Evolutionary conservation across 2,329 filamentous ascomycete genomes (phyloP).

Genomic region (Knoxdaviesia proteae): DNA sequence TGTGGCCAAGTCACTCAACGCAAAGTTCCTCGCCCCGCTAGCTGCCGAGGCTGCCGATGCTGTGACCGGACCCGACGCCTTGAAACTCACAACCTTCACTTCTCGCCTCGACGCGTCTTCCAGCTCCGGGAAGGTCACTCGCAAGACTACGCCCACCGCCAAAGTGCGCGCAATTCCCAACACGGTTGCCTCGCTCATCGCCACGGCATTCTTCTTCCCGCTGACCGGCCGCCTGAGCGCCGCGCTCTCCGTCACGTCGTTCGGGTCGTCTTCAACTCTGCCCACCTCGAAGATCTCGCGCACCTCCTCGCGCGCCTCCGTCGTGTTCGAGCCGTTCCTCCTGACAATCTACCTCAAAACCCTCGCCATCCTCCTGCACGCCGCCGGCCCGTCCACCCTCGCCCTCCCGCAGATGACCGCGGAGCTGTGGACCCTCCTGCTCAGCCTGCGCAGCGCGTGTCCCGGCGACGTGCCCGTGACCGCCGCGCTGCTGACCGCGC

Average conservation of each 20-base stretch:
- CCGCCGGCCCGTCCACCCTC: conserved; percentile 60
- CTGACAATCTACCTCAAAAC: conserved; percentile 72
- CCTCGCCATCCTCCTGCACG: conserved; percentile 60
- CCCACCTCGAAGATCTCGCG: conserved; percentile 6
- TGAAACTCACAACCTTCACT: conserved; percentile 81
- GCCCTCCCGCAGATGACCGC: conserved; percentile 60
- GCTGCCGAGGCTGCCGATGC: conserved; percentile 66
- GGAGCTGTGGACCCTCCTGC: conserved; percentile 68
- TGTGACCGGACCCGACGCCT: conserved; percentile 55
- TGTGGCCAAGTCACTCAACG: conserved; percentile 47
- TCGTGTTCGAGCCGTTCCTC: conserved; percentile 52
- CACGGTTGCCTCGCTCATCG: conserved; percentile 55
- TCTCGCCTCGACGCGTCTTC: conserved; percentile 15
- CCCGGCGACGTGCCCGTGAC: conserved; percentile 45
- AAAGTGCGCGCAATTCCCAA: conserved; percentile 45
- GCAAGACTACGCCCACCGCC: conserved; percentile 25
- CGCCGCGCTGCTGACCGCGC: conserved; percentile 55
- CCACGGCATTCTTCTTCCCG: conserved; percentile 66
- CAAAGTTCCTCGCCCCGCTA: conserved; percentile 58
- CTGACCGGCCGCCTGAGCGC: conserved; percentile 63
- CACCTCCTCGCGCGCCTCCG: conserved; percentile 19
- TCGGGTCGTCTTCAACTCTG: too few relatives aligned
- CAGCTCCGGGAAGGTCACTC: conserved; percentile 25
- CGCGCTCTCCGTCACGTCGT: conserved; percentile 15
- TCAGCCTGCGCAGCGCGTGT: conserved; percentile 40